Evolutionary conservation across 2,329 filamentous ascomycete genomes (phyloP).

Genomic region (Stemphylium lycopersici): DNA sequence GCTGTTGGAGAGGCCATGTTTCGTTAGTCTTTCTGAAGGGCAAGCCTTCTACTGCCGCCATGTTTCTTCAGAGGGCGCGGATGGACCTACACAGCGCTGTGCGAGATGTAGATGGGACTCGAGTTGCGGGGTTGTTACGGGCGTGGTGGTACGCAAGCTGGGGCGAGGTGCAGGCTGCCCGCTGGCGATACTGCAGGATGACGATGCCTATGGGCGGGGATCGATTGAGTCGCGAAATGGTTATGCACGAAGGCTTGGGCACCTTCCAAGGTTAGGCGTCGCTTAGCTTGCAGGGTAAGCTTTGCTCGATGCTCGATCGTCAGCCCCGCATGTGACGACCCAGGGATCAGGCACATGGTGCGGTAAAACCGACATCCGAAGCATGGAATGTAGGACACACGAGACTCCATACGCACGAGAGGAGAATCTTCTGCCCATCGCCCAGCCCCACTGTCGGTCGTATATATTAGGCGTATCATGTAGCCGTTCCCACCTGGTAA

Average conservation of each 20-base stretch:
- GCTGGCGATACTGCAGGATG: slow-evolving; percentile 7
- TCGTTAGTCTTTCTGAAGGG: slow-evolving; percentile 42
- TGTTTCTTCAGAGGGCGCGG: slow-evolving; percentile 34
- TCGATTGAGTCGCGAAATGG: slow-evolving; percentile 14
- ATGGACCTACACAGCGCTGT: slow-evolving; percentile 40
- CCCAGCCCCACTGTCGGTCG: neutral
- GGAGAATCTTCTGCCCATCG: slow-evolving; percentile 4
- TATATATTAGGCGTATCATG: slow-evolving; percentile 12
- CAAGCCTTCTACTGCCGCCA: slow-evolving; percentile 36
- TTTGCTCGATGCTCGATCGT: slow-evolving; percentile 9
- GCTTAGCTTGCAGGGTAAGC: slow-evolving; percentile 12
- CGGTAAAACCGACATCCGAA: slow-evolving; percentile 16
- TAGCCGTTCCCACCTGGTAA: slow-evolving; percentile 9
- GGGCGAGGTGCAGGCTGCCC: slow-evolving; percentile 4
- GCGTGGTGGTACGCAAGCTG: neutral
- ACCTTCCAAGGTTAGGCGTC: neutral
- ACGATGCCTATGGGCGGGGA: slow-evolving; percentile 16
- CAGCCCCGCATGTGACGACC: slow-evolving; percentile 15
- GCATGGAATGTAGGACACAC: slow-evolving; percentile 12
- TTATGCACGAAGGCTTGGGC: slow-evolving; percentile 12
- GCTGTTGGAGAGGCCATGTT: slow-evolving; percentile 31
- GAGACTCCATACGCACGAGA: slow-evolving; percentile 7
- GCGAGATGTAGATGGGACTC: slow-evolving; percentile 25
- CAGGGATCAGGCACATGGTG: slow-evolving; percentile 11
- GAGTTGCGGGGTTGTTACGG: slow-evolving; percentile 6